Evolutionary conservation across 225 moss, liverwort and hornwort species (phyloP).

Genomic region (Sphagnum tenellum): DNA sequence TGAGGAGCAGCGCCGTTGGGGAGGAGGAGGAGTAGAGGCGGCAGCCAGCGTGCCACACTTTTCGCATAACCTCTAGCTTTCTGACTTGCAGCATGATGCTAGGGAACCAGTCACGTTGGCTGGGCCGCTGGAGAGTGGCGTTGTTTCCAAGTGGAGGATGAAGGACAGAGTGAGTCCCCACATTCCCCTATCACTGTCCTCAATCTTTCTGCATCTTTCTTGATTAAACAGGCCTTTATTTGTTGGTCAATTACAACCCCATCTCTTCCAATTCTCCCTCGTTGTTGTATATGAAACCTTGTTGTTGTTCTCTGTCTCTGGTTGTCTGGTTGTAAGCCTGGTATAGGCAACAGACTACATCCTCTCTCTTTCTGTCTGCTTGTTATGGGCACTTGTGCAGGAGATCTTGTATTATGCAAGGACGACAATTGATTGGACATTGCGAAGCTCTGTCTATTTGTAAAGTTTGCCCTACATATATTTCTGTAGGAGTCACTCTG

Average conservation of each 20-base stretch:
- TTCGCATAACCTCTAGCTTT: conserved; percentile 59
- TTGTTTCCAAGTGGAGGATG: conserved; percentile 93
- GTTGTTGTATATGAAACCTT: neutral
- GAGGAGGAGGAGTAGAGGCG: neutral
- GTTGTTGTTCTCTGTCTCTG: neutral
- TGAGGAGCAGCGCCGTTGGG: conserved; percentile 21
- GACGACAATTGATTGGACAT: no score
- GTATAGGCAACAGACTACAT: no score
- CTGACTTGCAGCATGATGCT: conserved; percentile 78
- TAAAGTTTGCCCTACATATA: no score
- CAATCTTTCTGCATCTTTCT: neutral
- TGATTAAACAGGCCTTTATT: neutral
- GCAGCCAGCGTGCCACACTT: conserved; percentile 20
- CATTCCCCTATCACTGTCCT: neutral
- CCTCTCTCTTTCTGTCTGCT: no score
- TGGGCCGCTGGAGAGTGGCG: conserved; percentile 45
- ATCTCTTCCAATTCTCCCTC: no score
- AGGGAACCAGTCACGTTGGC: conserved; percentile 39
- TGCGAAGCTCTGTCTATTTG: no score
- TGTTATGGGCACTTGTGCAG: no score
- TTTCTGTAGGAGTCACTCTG: no score
- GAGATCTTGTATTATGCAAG: no score
- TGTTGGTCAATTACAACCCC: no score
- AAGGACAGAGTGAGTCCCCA: conserved; percentile 79
- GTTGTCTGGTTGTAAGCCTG: neutral